Conservation (phyloP, 176 grass and related monocot species). For the Carex kokanica region DNA sequence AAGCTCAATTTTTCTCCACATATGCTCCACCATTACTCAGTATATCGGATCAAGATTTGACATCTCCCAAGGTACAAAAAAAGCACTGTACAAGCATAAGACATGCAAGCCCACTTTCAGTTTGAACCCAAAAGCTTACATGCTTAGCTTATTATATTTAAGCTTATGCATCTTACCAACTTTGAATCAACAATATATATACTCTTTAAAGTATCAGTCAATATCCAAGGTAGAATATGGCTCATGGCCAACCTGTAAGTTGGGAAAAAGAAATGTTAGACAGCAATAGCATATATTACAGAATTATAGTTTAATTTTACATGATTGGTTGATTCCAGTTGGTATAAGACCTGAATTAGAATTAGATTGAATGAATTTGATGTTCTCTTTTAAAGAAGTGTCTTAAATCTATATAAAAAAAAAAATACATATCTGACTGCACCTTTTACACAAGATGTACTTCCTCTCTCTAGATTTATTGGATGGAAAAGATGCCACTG, state of each 20-base stretch:
- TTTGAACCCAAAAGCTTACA: slow-evolving; percentile 6
- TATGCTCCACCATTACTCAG: background rate
- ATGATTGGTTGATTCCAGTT: background rate
- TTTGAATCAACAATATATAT: background rate
- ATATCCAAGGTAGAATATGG: slow-evolving; percentile 96
- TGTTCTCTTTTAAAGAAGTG: background rate
- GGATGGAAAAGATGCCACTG: background rate
- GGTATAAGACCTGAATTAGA: background rate
- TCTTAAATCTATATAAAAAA: background rate
- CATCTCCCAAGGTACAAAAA: background rate
- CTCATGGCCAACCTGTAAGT: slow-evolving; percentile 70
- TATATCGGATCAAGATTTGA: too few species aligned
- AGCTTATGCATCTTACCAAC: background rate
- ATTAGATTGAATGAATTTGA: background rate
- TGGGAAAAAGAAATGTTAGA: slow-evolving; percentile 11
- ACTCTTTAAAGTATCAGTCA: slow-evolving; percentile 41
- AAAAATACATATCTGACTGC: background rate
- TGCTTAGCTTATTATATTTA: background rate
- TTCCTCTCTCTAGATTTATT: background rate
- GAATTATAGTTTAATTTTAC: background rate
- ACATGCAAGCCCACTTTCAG: background rate
- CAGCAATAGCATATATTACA: background rate
- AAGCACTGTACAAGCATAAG: slow-evolving; percentile 5
- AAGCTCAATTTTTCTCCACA: background rate
- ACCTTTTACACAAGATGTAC: background rate